phyloP scores from a whole-genome alignment of 1,284 basidiomycete genomes.

The Ceratobasidium papillatum region DNA sequence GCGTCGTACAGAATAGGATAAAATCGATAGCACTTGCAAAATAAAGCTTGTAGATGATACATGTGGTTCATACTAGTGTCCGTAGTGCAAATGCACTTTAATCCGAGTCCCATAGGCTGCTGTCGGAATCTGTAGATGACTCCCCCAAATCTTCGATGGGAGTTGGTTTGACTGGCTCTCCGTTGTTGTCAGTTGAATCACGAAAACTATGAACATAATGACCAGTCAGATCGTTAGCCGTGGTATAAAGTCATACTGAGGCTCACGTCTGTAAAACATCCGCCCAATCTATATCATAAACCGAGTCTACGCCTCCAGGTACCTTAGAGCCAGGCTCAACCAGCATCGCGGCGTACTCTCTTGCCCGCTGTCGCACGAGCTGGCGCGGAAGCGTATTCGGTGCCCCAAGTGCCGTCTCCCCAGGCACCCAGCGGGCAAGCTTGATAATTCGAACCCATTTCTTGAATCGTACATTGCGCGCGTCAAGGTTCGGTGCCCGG shows the following conservation, averaged over 20 bases:
- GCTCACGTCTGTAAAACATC: constrained; percentile 29
- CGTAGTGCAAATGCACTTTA: background rate
- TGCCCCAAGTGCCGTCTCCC: constrained; percentile 14
- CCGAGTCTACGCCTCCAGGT: constrained; percentile 2
- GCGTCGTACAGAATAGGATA: background rate
- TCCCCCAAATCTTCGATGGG: constrained; percentile 29
- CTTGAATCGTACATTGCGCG: constrained; percentile 28
- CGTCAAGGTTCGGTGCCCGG: constrained; percentile 18
- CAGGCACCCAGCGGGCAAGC: constrained; percentile 23
- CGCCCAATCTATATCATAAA: constrained; percentile 29
- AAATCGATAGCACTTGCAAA: background rate
- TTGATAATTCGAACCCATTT: constrained; percentile 29
- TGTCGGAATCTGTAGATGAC: constrained; percentile 28
- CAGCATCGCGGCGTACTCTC: constrained; percentile 17
- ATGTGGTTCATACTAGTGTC: background rate
- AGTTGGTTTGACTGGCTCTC: background rate
- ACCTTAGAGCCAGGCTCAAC: constrained; percentile 24
- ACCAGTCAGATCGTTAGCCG: background rate
- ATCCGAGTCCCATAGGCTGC: constrained; percentile 32
- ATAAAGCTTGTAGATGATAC: constrained; percentile 8
- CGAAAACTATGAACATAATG: background rate
- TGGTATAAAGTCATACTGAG: background rate
- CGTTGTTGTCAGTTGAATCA: constrained; percentile 1
- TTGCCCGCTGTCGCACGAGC: constrained; percentile 30
- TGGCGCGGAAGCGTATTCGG: constrained; percentile 37